Evolutionary conservation across 2,329 filamentous ascomycete species (phyloP).

Genomic region (Gnomoniopsis sp.): DNA sequence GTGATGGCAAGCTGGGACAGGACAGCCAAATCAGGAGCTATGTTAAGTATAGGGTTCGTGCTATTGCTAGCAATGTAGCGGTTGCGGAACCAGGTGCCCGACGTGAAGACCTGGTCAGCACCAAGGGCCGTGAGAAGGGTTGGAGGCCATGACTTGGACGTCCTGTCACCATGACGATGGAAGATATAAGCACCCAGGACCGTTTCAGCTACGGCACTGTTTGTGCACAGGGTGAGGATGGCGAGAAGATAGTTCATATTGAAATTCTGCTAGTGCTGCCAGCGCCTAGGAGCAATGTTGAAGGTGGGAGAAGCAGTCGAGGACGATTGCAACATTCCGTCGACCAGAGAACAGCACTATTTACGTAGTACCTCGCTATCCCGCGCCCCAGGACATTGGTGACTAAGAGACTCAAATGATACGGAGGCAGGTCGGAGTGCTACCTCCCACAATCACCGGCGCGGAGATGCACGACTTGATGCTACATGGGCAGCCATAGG

Average conservation of each 20-base stretch:
- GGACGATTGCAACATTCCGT: neutral
- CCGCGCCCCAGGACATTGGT: neutral
- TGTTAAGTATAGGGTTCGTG: slow-evolving; percentile 57
- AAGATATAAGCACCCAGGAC: slow-evolving; percentile 83
- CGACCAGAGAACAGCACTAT: neutral
- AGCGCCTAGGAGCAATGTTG: neutral
- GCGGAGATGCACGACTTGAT: neutral
- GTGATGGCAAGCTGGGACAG: slow-evolving; percentile 68
- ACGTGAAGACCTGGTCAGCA: slow-evolving; percentile 68
- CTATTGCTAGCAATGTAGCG: slow-evolving; percentile 68
- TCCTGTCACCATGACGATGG: slow-evolving; percentile 85
- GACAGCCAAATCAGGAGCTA: slow-evolving; percentile 65
- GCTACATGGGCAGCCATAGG: neutral
- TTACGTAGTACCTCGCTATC: too few species aligned
- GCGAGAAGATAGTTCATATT: slow-evolving; percentile 36
- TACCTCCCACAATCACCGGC: neutral
- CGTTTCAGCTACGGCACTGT: slow-evolving; percentile 50
- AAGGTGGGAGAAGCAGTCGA: neutral
- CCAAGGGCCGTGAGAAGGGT: slow-evolving; percentile 76
- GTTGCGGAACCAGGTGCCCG: slow-evolving; percentile 71
- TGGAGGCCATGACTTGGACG: slow-evolving; percentile 69
- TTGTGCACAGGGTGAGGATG: slow-evolving; percentile 35
- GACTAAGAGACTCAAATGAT: neutral
- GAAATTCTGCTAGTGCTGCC: neutral
- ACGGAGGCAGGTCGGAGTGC: neutral